Base-by-base conservation (phyloP, 345 rosid genomes). In the Gossypium arboreum region DNA sequence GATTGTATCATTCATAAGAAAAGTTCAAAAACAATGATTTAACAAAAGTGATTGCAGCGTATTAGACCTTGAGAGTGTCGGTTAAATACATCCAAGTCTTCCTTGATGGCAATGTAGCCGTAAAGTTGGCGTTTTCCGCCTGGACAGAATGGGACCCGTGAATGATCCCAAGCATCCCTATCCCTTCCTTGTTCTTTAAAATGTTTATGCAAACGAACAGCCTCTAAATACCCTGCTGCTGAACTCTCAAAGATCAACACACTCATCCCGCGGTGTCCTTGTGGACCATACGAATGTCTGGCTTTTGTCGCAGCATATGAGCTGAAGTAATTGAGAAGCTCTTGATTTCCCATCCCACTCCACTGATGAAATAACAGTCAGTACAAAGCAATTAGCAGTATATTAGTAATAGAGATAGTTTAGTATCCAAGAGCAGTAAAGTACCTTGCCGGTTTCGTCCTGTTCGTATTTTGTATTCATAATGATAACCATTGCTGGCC, bases 341-440 rank as follows among this genome's bases (percentile, higher is more conserved):
- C 87, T 74, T 76, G 85, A 76, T 82, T 85, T 52, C 87, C 87
- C 87, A 85, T 82, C 24, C 87, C 87, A 66, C 48, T 68, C 85
- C 87, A 85, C 87, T 85, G 73, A 15, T 24, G 55, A 56, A 76
- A 68, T 17, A 7, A 45, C 7, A 5, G 41, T 34, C 41, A 34
- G 41, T 73, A 45, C 58, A 73, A 62, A 73, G 60, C 45, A 61
- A 73, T 61, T 17, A 39, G 12, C 25, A 29, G 2, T 60, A 50
- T 48, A 20, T 50, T 7, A 29, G 41, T 34, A 34, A 34, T 34
- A 34, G 34, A 54, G 4, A 71, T n/a, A 12, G 39, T 47, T 48
- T 25, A 50, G 20, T 3, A 52, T 41, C 20, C 15, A 20, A 22
- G 25, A 20, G 34, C 13, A 47, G 20, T 16, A 18, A 58, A 56